Percentiles rank a stretch among this genome's conserved stretches.
Evolutionary conservation across 2,329 filamentous ascomycete species (phyloP).

Genomic region (Pseudofabraea citricarpa): DNA sequence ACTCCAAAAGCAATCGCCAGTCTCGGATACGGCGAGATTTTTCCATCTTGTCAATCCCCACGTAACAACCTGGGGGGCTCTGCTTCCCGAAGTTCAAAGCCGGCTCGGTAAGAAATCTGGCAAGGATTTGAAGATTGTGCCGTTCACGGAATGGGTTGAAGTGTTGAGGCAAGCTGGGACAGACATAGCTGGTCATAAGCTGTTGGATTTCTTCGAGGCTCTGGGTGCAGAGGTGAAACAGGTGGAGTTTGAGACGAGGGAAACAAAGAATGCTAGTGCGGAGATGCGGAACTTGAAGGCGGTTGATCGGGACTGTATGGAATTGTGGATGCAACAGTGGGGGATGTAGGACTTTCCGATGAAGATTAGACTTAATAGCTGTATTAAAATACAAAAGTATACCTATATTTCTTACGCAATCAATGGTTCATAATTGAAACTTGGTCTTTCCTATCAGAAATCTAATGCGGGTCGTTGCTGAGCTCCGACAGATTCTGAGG

Average conservation of each 20-base stretch:
- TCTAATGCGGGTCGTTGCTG: too few species aligned
- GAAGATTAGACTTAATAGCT: too few species aligned
- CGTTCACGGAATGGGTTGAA: constrained; percentile 39
- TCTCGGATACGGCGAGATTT: constrained; percentile 3
- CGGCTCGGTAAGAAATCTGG: background rate
- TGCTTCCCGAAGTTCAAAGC: constrained; percentile 19
- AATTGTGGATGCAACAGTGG: background rate
- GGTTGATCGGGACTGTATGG: background rate
- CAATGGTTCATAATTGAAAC: too few species aligned
- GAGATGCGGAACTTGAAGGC: background rate
- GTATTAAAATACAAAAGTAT: too few species aligned
- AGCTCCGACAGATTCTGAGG: too few species aligned
- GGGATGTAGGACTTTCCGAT: background rate
- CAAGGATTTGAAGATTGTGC: constrained; percentile 24
- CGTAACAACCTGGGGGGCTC: constrained; percentile 13
- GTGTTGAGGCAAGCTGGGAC: constrained; percentile 29
- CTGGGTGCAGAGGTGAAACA: background rate
- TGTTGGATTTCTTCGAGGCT: constrained; percentile 9
- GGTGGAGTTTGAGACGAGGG: constrained; percentile 1
- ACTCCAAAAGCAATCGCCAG: background rate
- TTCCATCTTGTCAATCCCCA: constrained; percentile 22
- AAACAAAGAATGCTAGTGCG: background rate
- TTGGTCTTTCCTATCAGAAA: too few species aligned
- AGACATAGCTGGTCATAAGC: constrained; percentile 1
- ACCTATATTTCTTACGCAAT: too few species aligned